A percentile compares a stretch with the other conserved stretches of the same genome.
phyloP scores from a whole-genome alignment of 768 basidiomycete genomes.

The Tylopilus vinaceipallidus region DNA sequence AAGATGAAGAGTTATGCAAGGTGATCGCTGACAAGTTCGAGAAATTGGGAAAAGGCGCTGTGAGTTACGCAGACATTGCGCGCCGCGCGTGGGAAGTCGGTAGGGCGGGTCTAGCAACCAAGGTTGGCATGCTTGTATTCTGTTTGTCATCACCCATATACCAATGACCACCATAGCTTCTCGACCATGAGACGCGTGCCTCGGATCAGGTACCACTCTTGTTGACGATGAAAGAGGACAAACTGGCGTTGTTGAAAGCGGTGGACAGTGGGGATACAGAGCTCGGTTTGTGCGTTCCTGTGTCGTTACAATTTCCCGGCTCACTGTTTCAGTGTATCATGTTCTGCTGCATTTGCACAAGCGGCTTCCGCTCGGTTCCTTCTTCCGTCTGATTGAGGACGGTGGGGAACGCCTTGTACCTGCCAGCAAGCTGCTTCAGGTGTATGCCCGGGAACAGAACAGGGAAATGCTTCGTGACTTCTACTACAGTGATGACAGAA shows the following conservation, averaged over 20 bases:
- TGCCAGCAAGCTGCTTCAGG: constrained; percentile 81
- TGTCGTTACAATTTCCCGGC: neutral
- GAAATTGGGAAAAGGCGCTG: constrained; percentile 70
- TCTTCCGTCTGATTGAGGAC: constrained; percentile 94
- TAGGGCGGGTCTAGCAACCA: constrained; percentile 74
- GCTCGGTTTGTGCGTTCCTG: constrained; percentile 55
- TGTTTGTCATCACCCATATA: too few species aligned
- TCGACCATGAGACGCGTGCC: constrained; percentile 87
- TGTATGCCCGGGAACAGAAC: constrained; percentile 89
- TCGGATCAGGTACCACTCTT: constrained; percentile 94
- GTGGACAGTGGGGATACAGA: constrained; percentile 95
- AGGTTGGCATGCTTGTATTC: constrained; percentile 43
- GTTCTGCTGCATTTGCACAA: constrained; percentile 87
- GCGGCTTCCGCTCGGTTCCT: constrained; percentile 79
- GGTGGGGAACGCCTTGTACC: constrained; percentile 71
- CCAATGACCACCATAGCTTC: constrained; percentile 67
- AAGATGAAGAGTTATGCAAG: constrained; percentile 77
- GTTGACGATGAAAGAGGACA: constrained; percentile 92
- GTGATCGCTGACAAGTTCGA: constrained; percentile 90
- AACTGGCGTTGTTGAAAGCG: constrained; percentile 81
- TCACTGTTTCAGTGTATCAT: constrained; percentile 69
- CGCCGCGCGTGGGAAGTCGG: constrained; percentile 92
- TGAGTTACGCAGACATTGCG: constrained; percentile 95
- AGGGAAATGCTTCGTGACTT: constrained; percentile 92
- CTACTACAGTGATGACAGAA: constrained; percentile 95